phyloP scores from a whole-genome alignment of 192 early-diverging fungal species.

The Coemansia sp. region DNA sequence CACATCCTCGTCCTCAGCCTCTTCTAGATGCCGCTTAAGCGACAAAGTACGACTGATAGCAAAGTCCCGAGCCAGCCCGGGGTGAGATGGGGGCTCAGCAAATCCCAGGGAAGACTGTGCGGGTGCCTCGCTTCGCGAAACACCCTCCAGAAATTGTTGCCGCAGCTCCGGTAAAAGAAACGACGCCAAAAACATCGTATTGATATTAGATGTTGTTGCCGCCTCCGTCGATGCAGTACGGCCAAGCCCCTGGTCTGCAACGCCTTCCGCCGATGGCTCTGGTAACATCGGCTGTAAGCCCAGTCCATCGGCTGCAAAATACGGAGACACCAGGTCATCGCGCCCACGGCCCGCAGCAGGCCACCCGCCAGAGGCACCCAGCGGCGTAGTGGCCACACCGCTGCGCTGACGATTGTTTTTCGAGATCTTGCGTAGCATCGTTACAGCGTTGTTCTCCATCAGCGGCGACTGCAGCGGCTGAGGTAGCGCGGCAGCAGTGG shows the following conservation, averaged over 20 bases:
- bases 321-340: constrained; percentile 6
- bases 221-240: constrained; percentile 16
- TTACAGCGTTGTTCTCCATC: constrained; percentile 39
- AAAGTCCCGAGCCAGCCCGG: neutral
- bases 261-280: neutral
- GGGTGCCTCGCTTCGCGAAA: neutral
- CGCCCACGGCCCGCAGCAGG: neutral
- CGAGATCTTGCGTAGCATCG: constrained; percentile 48
- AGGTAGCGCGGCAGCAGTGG: constrained; percentile 7
- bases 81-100: neutral
- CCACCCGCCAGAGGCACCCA: neutral
- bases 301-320: constrained; percentile 1
- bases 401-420: constrained; percentile 30
- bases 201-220: constrained; percentile 16
- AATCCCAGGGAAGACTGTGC: neutral
- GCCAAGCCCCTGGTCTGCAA: neutral
- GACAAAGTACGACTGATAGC: constrained; percentile 15
- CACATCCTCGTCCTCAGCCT: constrained; percentile 24
- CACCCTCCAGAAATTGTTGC: constrained; percentile 11
- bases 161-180: constrained; percentile 35
- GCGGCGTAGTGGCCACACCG: neutral
- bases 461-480: constrained; percentile 27
- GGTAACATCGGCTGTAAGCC: neutral
- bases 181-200: constrained; percentile 32
- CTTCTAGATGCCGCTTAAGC: constrained; percentile 45